These are phyloP conservation scores for Dactylellina haptotyla DNA, from an alignment of 2,329 filamentous ascomycete genomes.

Conservation along the genomic window DNA sequence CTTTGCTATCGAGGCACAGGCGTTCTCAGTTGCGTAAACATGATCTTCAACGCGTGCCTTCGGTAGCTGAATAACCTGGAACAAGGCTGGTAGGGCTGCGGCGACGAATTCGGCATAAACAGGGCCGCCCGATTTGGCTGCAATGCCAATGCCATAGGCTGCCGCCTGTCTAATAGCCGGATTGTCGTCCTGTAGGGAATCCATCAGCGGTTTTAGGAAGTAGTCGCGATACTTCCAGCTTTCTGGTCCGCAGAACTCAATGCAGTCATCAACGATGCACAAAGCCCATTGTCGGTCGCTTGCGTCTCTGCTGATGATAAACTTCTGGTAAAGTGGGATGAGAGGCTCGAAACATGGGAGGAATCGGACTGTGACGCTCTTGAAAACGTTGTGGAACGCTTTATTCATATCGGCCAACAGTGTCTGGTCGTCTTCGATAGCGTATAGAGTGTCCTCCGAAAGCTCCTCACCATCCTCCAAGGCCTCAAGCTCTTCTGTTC, in stretches of 20 bases:
- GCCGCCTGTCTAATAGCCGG: slow-evolving; percentile 95
- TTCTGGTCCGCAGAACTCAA: slow-evolving; percentile 93
- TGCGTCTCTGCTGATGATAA: slow-evolving; percentile 81
- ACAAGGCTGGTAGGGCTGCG: slow-evolving; percentile 80
- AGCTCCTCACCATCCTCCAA: slow-evolving; percentile 91
- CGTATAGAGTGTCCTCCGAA: slow-evolving; percentile 84
- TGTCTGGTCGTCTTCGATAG: slow-evolving; percentile 96
- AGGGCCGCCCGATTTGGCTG: slow-evolving; percentile 87
- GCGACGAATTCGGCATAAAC: slow-evolving; percentile 89
- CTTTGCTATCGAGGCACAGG: slow-evolving; percentile 95
- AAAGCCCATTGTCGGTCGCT: slow-evolving; percentile 98
- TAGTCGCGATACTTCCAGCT: slow-evolving; percentile 86
- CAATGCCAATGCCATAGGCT: slow-evolving; percentile 93
- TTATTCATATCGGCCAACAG: slow-evolving; percentile 99
- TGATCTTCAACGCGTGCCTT: slow-evolving; percentile 91
- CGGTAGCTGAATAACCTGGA: slow-evolving; percentile 82
- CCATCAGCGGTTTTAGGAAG: slow-evolving; percentile 85
- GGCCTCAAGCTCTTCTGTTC: slow-evolving; percentile 84
- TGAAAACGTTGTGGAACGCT: slow-evolving; percentile 98
- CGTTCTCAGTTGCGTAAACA: slow-evolving; percentile 96
- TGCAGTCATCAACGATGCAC: slow-evolving; percentile 97
- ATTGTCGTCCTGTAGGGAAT: slow-evolving; percentile 84
- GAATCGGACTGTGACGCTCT: slow-evolving; percentile 88
- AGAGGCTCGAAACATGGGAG: slow-evolving; percentile 87
- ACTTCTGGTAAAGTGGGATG: slow-evolving; percentile 83